phyloP scores from a whole-genome alignment of 2,329 filamentous ascomycete genomes.

The Trichoderma sp. region DNA sequence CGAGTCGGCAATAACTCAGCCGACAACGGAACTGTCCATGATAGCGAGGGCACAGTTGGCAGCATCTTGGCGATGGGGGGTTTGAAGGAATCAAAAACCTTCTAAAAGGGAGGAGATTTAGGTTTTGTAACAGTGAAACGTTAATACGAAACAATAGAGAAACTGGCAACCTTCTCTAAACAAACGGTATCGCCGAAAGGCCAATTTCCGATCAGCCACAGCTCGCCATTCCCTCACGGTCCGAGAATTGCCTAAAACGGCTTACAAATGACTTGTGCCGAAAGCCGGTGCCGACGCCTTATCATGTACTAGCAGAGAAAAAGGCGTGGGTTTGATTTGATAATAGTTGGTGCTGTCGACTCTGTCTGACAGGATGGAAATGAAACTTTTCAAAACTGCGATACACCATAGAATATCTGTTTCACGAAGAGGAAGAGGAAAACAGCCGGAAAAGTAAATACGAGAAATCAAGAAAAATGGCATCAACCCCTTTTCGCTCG shows the following conservation, averaged over 20 bases:
- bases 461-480: not conserved
- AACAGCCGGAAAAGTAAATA: not conserved
- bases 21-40: not conserved
- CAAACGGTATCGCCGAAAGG: not conserved
- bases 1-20: not conserved
- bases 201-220: conserved; percentile 4
- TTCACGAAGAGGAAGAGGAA: not conserved
- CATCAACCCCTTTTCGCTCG: conserved; percentile 9
- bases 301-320: not conserved
- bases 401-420: not conserved
- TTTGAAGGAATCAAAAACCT: not conserved
- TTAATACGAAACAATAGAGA: not conserved
- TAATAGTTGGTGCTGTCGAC: not conserved
- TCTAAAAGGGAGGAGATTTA: not conserved
- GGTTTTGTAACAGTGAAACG: not conserved
- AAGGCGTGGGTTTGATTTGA: not conserved
- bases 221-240: not conserved
- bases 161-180: not conserved
- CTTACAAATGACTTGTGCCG: conserved; percentile 11
- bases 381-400: not conserved
- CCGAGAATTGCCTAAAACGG: conserved; percentile 11
- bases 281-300: not conserved
- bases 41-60: not conserved
- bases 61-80: not conserved
- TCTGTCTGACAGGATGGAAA: not conserved